Conservation (phyloP, 2,329 filamentous ascomycete genomes). For the Tolypocladium ovalisporum region DNA sequence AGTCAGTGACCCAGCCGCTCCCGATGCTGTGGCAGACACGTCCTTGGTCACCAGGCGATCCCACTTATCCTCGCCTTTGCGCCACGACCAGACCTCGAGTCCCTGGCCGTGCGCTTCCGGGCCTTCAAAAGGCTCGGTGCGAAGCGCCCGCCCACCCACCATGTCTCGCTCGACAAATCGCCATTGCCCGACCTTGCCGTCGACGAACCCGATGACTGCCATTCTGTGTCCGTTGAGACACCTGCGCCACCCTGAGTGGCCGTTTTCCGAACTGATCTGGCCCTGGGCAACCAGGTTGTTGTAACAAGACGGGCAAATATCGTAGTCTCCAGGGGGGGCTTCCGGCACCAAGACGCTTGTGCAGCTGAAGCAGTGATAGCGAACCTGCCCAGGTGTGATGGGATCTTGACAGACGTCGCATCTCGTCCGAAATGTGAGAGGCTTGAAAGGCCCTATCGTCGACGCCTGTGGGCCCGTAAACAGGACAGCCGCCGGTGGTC, state of each 20-base stretch:
- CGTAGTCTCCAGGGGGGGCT: slow-evolving; percentile 61
- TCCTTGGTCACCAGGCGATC: slow-evolving; percentile 40
- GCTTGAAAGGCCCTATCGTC: slow-evolving; percentile 47
- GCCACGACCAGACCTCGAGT: slow-evolving; percentile 44
- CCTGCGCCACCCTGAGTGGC: slow-evolving; percentile 69
- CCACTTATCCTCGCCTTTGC: slow-evolving; percentile 23
- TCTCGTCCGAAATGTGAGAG: slow-evolving; percentile 59
- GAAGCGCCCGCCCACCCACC: slow-evolving; percentile 65
- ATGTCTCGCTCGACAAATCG: slow-evolving; percentile 60
- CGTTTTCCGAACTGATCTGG: slow-evolving; percentile 64
- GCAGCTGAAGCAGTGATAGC: slow-evolving; percentile 75
- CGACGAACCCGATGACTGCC: slow-evolving; percentile 67
- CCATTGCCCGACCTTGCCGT: slow-evolving; percentile 54
- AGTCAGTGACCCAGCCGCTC: slow-evolving; percentile 13
- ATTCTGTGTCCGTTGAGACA: slow-evolving; percentile 77
- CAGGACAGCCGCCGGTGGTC: slow-evolving; percentile 36
- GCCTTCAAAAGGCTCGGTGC: slow-evolving; percentile 40
- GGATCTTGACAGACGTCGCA: slow-evolving; percentile 70
- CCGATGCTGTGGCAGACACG: slow-evolving; percentile 33
- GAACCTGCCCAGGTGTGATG: slow-evolving; percentile 57
- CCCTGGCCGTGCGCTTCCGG: slow-evolving; percentile 19
- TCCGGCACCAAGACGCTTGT: slow-evolving; percentile 38
- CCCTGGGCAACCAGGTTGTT: slow-evolving; percentile 49
- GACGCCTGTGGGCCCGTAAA: slow-evolving; percentile 34
- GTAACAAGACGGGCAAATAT: slow-evolving; percentile 76